Evolutionary conservation across 2,329 filamentous ascomycete species (phyloP), one percentile per base, ranked within the genome.

Genomic region (Hypoxylon sp.): DNA sequence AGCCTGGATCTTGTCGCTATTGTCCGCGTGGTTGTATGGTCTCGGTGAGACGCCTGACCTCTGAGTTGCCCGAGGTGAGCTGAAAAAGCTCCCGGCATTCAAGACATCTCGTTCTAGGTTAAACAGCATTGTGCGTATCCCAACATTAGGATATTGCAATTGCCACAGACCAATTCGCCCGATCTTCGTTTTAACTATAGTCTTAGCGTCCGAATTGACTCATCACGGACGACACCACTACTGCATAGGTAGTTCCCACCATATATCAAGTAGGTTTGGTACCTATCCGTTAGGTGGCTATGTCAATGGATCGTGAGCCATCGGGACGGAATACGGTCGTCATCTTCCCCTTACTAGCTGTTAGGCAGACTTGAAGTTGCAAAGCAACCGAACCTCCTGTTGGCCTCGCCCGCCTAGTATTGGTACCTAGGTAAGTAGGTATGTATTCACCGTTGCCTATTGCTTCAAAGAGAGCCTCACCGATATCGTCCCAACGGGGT

Each of bases 311-410:
- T 62, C 11, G 40, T 22, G 35, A 60, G 61, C 37, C 6, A 25
- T 33, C 31, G n/a, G 13, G n/a, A 11, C 11, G 37, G 13, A 42
- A 55, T 20, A 58, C n/a, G 25, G 44, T 61, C 13, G 25, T 22
- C 35, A 25, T 33, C 35, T 59, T 22, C 25, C 27, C 33, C 44
- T 48, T 14, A 25, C n/a, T 58, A 44, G 33, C 35, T 56, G 57
- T 13, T 49, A 71, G 66, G 66, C 63, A 62, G 53, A 69, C 31
- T 61, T 37, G 20, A 58, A 35, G 2, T 42, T 42, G 25, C 40
- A 17, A 31, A 44, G 17, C 20, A 42, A 25, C 40, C 25, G 22
- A 10, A 44, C 4, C 33, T 17, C 10, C 13, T 33, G 37, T 58
- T 30, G 30, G 44, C 25, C 58, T 37, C 17, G 25, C 46, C 10